Base-by-base conservation (phyloP, 257 asterid genomes). In the Craterostigma plantagineum region DNA sequence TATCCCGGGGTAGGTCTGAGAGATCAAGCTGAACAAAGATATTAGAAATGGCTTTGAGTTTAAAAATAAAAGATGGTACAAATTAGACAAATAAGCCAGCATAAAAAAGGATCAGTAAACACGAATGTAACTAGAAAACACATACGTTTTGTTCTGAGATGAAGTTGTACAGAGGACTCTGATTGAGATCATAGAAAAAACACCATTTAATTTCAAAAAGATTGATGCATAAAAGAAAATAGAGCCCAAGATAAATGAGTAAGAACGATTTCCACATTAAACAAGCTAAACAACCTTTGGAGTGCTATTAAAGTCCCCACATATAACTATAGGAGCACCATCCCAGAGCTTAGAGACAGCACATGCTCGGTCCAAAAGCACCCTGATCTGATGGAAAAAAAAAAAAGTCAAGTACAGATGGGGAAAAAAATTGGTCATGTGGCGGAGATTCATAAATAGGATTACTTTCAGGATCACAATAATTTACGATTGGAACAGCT, bases 241-340 rank as follows among this genome's bases (percentile, higher is more conserved):
- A 54, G 53, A 17, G 58, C 41, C 37, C 34, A 35, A 36, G 11
- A 35, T 18, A 54, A 38, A 15, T 8, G n/a, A n/a, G n/a, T 48
- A 53, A 54, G 36, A 48, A 46, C 0, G 48, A 34, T 43, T 17
- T 35, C 18, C 49, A 53, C 23, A 44, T 11, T 51, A 10, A 55
- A 34, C 55, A 35, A 17, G 53, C 57, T 9, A 45, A 63, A 54
- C 43, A 18, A 82, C 97, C 90, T 76, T 63, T 1, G 97, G 97
- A 18, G 91, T 87, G 74, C 93, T 68, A 73, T 87, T 87, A 63
- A 87, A 87, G 68, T 87, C 97, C 51, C 97, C 97, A 70, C 97
- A 87, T 48, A 87, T 44, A 52, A 82, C 67, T 35, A 87, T 33
- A 43, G 93, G 92, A 61, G 95, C 85, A 61, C 72, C 77, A 65